These are phyloP conservation scores for Mortierella sp. DNA, from an alignment of 371 early-diverging fungal genomes.

Conservation along the genomic window DNA sequence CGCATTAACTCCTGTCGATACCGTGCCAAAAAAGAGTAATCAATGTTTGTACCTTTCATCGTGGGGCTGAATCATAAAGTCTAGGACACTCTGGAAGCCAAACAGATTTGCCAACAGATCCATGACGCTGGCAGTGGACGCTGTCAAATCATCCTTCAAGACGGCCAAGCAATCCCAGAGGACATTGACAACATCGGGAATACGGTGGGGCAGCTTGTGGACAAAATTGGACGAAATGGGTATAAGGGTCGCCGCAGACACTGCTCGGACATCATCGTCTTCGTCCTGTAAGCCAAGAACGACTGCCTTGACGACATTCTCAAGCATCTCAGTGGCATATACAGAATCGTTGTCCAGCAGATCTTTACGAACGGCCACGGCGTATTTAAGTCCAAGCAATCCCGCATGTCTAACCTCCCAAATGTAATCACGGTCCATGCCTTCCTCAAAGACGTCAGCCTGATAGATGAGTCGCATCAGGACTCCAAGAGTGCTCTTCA, in stretches of 20 bases:
- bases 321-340: constrained; percentile 38
- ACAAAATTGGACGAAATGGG: constrained; percentile 91
- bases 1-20: neutral
- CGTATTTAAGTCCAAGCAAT: constrained; percentile 95
- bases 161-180: constrained; percentile 90
- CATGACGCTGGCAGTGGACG: constrained; percentile 95
- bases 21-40: no score
- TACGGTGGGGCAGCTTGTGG: constrained; percentile 71
- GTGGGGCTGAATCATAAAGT: constrained; percentile 63
- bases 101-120: constrained; percentile 91
- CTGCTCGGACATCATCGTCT: constrained; percentile 96
- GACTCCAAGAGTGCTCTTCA: constrained; percentile 67
- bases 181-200: constrained; percentile 79
- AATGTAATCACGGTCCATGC: constrained; percentile 62
- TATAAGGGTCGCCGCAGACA: constrained; percentile 90
- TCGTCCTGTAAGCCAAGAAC: constrained; percentile 75
- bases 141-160: constrained; percentile 91
- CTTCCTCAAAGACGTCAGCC: constrained; percentile 58
- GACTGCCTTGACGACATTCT: constrained; percentile 59
- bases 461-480: constrained; percentile 75
- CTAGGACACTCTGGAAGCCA: constrained; percentile 71
- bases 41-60: constrained; percentile 48
- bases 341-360: constrained; percentile 68
- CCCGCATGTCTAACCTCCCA: constrained; percentile 97
- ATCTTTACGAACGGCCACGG: constrained; percentile 93